Evolutionary conservation across 228 moss, liverwort and hornwort species (phyloP).

Genomic region (Sphagnum magellanicum): DNA sequence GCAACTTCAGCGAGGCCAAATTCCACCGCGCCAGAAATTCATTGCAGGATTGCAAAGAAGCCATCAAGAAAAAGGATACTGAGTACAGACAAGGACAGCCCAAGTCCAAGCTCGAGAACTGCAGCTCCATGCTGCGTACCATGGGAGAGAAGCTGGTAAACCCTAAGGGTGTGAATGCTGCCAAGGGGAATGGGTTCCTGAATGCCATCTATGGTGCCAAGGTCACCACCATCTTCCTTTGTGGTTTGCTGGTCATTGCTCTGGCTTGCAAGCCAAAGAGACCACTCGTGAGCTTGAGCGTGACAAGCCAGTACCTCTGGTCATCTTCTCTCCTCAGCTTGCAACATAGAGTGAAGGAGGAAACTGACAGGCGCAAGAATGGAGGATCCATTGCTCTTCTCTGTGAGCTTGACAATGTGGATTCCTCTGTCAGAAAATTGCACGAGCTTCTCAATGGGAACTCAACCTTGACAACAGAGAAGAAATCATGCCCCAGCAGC

Average conservation of each 20-base stretch:
- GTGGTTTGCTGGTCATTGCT: slow-evolving; percentile 6
- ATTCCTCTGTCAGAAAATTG: slow-evolving; percentile 13
- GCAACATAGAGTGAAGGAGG: slow-evolving; percentile 32
- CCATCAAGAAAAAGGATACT: slow-evolving; percentile 18
- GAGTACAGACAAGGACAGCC: slow-evolving; percentile 7
- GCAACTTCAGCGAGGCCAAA: slow-evolving; percentile 12
- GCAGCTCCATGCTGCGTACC: slow-evolving; percentile 7
- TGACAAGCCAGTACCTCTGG: slow-evolving; percentile 7
- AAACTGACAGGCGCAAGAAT: slow-evolving; percentile 29
- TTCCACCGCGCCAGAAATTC: slow-evolving; percentile 22
- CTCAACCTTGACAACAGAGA: slow-evolving; percentile 8
- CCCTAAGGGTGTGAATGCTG: slow-evolving; percentile 4
- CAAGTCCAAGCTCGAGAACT: slow-evolving; percentile 5
- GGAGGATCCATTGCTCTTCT: slow-evolving; percentile 26
- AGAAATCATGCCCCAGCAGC: slow-evolving; percentile 1
- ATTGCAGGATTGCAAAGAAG: slow-evolving; percentile 26
- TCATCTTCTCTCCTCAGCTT: slow-evolving; percentile 12
- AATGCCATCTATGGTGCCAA: slow-evolving; percentile 10
- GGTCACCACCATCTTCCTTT: slow-evolving; percentile 10
- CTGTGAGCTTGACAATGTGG: slow-evolving; percentile 28
- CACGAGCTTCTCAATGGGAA: slow-evolving; percentile 16
- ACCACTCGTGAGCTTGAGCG: not conserved
- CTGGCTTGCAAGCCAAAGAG: slow-evolving; percentile 5
- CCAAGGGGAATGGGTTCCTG: slow-evolving; percentile 8
- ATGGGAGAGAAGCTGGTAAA: slow-evolving; percentile 9